Evolutionary conservation across 169 alveolate species (phyloP).

Genomic region (Plasmodium knowlesi): DNA sequence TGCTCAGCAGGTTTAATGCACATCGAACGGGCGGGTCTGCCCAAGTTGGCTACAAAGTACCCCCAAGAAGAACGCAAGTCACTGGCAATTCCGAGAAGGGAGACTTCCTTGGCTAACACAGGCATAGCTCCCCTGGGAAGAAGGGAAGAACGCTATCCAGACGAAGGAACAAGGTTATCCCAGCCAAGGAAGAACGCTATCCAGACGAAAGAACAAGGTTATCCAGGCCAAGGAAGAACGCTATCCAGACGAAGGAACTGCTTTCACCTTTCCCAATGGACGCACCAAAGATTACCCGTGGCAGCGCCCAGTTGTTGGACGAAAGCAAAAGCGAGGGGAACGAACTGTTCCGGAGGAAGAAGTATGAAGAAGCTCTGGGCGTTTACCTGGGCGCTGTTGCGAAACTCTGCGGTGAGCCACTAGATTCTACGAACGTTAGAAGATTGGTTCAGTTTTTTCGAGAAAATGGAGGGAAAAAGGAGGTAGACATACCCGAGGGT

Average conservation of each 20-base stretch:
- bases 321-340: constrained; percentile 67
- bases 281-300: background rate
- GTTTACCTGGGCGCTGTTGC: constrained; percentile 17
- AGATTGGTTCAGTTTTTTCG: constrained; percentile 20
- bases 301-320: constrained; percentile 7
- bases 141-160: background rate
- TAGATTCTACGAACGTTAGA: background rate
- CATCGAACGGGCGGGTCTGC: background rate
- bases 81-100: background rate
- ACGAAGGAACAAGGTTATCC: background rate
- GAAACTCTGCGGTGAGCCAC: constrained; percentile 8
- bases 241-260: background rate
- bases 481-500: background rate
- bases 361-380: constrained; percentile 42
- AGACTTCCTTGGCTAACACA: background rate
- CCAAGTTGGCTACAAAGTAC: background rate
- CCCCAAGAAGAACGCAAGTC: background rate
- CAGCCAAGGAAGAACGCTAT: too few species aligned
- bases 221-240: background rate
- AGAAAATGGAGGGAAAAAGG: background rate
- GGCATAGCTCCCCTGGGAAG: background rate
- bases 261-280: background rate
- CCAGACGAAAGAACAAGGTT: background rate
- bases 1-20: background rate
- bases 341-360: constrained; percentile 13